Evolutionary conservation across 148 eudicot genomes (phyloP), one percentile per base, ranked within the genome.

Genomic region (Vaccinium macrocarpon): DNA sequence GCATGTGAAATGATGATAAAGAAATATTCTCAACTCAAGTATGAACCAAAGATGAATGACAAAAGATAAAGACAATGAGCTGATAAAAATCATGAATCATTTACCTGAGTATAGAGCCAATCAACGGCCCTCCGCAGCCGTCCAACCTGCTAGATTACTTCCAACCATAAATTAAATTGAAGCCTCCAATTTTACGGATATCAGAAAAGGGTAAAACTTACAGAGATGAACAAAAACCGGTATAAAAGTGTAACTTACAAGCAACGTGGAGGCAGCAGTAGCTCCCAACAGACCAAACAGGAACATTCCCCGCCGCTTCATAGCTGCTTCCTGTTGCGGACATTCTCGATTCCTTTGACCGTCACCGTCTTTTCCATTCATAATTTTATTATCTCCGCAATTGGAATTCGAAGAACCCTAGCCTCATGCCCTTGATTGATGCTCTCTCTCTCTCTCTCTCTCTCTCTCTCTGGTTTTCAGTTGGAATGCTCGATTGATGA

Each of bases 271-370:
- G 2, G 86, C 93, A 78, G 94, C 93, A 78, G 94, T 90, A 64
- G 97, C 99, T 81, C 99, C 99, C 46, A 94, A 91, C 79, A 96
- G 76, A 42, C 95, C 94, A 84, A 92, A 93, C 57, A 94, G 21
- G 21, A 90, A 82, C 85, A 92, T 88, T 51, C 95, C 94, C 96
- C 95, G 94, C 46, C 88, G 74, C 70, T 85, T 92, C 89, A 84
- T 89, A 42, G 85, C 87, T 56, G 84, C 91, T 42, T 42, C 46
- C 46, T 42, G 46, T 42, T 42, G 13, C 50, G 73, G 64, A 2
- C 70, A 56, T 29, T 82, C 85, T 57, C 74, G 52, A 79, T 55
- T 55, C 72, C 84, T 64, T 29, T 71, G 56, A 77, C 57, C 59
- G 6, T 82, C 87, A n/a, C 49, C 86, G 81, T 81, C 84, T 12